Conservation (phyloP, 2,329 filamentous ascomycete genomes). For the Thermothelomyces thermophilus region DNA sequence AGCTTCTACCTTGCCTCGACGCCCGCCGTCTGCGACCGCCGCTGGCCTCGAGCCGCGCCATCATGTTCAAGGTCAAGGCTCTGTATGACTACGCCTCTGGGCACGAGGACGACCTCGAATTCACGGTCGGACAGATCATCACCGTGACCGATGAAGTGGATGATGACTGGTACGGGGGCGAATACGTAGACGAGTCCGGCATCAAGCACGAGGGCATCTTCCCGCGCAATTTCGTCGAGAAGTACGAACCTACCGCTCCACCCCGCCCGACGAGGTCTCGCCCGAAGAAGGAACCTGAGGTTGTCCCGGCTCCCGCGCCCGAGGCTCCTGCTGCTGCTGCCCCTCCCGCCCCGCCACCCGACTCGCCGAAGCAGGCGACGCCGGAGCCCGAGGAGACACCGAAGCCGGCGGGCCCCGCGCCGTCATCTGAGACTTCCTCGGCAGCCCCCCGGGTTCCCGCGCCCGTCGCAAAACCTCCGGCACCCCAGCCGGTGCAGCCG, state of each 20-base stretch:
- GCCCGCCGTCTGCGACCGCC: neutral
- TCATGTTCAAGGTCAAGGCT: constrained; percentile 93
- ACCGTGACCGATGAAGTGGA: constrained; percentile 91
- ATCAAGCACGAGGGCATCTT: constrained; percentile 79
- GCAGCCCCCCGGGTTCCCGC: constrained; percentile 24
- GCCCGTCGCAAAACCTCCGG: constrained; percentile 24
- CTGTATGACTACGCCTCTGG: constrained; percentile 88
- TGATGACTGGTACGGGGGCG: constrained; percentile 86
- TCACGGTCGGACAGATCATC: constrained; percentile 79
- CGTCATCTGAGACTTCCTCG: constrained; percentile 26
- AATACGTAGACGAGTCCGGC: constrained; percentile 73
- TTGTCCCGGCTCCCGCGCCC: constrained; percentile 21
- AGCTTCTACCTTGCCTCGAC: constrained; percentile 2
- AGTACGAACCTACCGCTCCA: constrained; percentile 84
- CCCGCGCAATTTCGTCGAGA: constrained; percentile 95
- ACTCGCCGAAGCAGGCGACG: constrained; percentile 27
- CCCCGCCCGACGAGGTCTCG: constrained; percentile 73
- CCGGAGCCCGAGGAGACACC: constrained; percentile 24
- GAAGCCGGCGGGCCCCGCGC: constrained; percentile 22
- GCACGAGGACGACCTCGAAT: constrained; percentile 92
- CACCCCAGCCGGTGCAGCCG: constrained; percentile 31
- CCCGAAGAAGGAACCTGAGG: constrained; percentile 55
- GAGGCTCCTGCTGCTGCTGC: constrained; percentile 21
- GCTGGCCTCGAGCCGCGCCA: constrained; percentile 23
- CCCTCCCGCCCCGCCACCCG: constrained; percentile 20